Evolutionary conservation across 768 basidiomycete genomes (phyloP), one percentile per base, ranked within the genome.

Genomic region (Suillus variegatus): DNA sequence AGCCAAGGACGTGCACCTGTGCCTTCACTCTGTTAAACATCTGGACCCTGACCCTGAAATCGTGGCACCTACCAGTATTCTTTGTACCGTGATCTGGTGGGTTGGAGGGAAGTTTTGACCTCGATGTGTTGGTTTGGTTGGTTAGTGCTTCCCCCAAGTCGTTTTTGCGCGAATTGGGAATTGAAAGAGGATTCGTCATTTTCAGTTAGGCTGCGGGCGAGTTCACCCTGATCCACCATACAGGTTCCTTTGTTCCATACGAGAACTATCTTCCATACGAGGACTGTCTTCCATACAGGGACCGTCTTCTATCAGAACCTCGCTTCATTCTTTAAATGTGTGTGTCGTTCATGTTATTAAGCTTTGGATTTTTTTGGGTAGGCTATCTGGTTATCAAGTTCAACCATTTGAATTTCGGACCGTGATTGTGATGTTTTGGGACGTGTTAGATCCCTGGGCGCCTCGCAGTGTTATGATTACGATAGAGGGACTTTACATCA

Each of bases 401-500:
- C 46, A 4, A 46, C 62, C 61, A 63, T 61, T 64, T 65, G 35
- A 49, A 25, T 51, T 25, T 4, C 7, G 13, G 28, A 32, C 58
- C 64, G 47, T 41, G 49, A 18, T 67, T 49, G 12, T 46, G 82
- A 93, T 72, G 78, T 98, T 65, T 81, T 96, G 63, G 75, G 81
- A 40, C 88, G 92, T 49, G 86, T 97, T 46, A 81, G 81, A 68
- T 78, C 74, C 38, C 89, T 89, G 8, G 87, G 87, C 2, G 85
- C 47, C 22, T 22, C 22, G 6, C 22, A n/a, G n/a, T 49, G 46
- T 47, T 18, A n/a, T 22, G 12, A 49, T 49, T 22, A 49, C 22
- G 22, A 25, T 14, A 49, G 6, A 22, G 13, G 70, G 81, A 16
- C 80, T 95, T 68, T 98, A 97, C 75, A 81, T 83, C 0, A 79